Base-by-base conservation (phyloP, 352 stramenopile genomes). In the Globisporangium rhizosaccharum region DNA sequence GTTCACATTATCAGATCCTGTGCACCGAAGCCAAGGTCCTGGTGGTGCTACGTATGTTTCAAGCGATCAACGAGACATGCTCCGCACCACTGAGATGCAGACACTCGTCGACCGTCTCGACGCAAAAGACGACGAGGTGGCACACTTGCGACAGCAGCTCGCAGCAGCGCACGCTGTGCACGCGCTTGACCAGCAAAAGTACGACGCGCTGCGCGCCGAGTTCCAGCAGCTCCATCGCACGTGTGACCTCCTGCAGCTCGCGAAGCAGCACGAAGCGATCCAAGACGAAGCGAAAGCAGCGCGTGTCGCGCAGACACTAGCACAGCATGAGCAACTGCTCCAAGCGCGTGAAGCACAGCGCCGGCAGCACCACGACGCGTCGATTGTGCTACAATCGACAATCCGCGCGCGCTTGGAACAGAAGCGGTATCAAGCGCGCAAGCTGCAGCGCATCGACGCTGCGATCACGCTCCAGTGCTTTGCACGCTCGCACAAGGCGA, bases 321-420 rank as follows among this genome's bases (percentile, higher is more conserved):
- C 57, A 11, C 53, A 56, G 7, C 76, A 89, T 50, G 73, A 83
- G 7, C 61, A 69, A 20, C 15, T 70, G 11, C 71, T 82, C 0
- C 56, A 64, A n/a, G 68, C 76, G 10, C 75, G 81, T 6, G 71
- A 80, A 9, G 37, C 18, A 0, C 55, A 62, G 5, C 73, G 76
- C 4, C 41, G 65, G 25, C 63, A 65, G n/a, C 70, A 76, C 1
- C 57, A 78, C 15, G 60, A 72, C 23, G 81, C 81, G 0, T 91
- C 81, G 0, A 81, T 87, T 25, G 63, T 87, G 0, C 56, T 91
- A 17, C 81, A 91, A 50, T 87, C 75, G 17, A 82, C 67, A 50
- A 60, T 88, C 17, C 71, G 79, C 1, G 67, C 72, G 5, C 61
- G 76, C 3, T 57, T 91, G 7, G 76, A 91, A 58, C 75, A 84